Percentiles rank a stretch among this genome's conserved stretches.
Evolutionary conservation across 305 asterid genomes (phyloP).

Genomic region (Fraxinus velutina): DNA sequence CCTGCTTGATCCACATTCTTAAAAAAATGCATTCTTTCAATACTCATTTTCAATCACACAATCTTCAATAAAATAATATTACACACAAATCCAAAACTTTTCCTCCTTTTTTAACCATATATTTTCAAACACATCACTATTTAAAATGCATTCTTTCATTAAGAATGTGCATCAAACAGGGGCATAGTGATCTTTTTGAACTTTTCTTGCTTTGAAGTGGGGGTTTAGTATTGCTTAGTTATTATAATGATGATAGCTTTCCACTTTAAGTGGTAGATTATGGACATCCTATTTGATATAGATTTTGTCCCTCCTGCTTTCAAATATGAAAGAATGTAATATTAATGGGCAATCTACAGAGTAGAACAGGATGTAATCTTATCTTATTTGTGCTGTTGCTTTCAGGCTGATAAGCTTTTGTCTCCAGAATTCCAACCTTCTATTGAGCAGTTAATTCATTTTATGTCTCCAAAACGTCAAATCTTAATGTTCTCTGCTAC

Average conservation of each 20-base stretch:
- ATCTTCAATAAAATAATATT: too few relatives aligned
- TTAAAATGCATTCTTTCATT: too few relatives aligned
- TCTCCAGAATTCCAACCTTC: constrained; percentile 98
- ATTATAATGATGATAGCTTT: not conserved
- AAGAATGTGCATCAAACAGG: too few relatives aligned
- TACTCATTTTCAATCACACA: too few relatives aligned
- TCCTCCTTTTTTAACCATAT: too few relatives aligned
- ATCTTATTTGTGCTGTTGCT: constrained; percentile 18
- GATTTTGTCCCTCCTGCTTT: constrained; percentile 16
- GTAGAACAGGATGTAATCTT: constrained; percentile 8
- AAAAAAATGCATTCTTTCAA: too few relatives aligned
- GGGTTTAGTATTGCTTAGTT: not conserved
- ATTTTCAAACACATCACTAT: too few relatives aligned
- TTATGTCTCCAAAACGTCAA: constrained; percentile 64
- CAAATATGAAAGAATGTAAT: constrained; percentile 16
- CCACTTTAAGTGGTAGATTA: constrained; percentile 11
- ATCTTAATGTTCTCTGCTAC: constrained; percentile 95
- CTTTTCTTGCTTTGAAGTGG: not conserved
- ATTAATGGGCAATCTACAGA: not conserved
- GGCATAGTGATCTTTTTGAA: not conserved
- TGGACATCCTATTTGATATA: constrained; percentile 10
- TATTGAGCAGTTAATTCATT: constrained; percentile 67
- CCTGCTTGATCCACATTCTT: too few relatives aligned
- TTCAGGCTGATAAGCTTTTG: constrained; percentile 93
- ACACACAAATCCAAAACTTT: too few relatives aligned